These are phyloP conservation scores for Larix kaempferi DNA, from an alignment of 75 land plant genomes.

Conservation along the genomic window DNA sequence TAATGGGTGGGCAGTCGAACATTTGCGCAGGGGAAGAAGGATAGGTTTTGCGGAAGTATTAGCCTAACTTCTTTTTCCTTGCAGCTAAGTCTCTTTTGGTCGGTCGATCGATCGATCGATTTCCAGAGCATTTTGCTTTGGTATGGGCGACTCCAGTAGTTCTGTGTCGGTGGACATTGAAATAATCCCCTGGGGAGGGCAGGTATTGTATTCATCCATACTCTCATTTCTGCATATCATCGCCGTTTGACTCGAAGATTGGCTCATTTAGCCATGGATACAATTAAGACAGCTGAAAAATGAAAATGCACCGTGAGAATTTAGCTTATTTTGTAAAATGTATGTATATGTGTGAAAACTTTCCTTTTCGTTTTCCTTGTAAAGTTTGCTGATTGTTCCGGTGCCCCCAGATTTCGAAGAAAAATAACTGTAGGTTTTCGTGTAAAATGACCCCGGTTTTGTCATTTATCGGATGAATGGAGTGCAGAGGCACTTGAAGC, in stretches of 20 bases:
- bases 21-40: no score
- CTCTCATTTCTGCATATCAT: no score
- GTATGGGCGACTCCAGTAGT: conserved; percentile 52
- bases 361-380: not conserved
- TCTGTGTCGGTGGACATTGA: conserved; percentile 57
- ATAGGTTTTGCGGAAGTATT: no score
- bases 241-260: no score
- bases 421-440: not conserved
- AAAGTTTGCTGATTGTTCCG: not conserved
- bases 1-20: no score
- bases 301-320: not conserved
- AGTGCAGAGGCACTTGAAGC: not conserved
- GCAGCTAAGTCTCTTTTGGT: no score
- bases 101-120: no score
- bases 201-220: conserved; percentile 18
- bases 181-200: conserved; percentile 61
- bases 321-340: not conserved
- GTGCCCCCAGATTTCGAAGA: not conserved
- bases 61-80: no score
- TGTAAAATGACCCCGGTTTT: not conserved
- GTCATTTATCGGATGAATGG: no score
- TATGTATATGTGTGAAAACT: not conserved
- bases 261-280: no score
- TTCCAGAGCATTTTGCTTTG: not conserved
- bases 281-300: not conserved